Base-by-base conservation (phyloP, 495 filamentous ascomycete genomes). In the Lepraria neglecta region DNA sequence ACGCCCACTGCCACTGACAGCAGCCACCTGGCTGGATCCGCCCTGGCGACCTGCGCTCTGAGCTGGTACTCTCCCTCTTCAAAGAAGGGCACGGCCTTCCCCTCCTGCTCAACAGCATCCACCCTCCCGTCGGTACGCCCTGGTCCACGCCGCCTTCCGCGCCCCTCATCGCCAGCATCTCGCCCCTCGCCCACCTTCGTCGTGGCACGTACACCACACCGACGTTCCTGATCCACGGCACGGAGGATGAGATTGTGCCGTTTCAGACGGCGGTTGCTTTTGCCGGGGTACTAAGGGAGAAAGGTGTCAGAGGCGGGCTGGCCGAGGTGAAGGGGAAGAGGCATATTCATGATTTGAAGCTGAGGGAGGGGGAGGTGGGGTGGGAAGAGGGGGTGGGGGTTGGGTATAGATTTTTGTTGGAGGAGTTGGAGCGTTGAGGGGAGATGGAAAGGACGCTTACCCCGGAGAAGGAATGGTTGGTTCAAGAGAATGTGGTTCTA, bases 161-260 rank as follows among this genome's bases (percentile, higher is more conserved):
- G 12, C 47, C 69, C 21, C 50, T 55, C 27, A 59, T 71, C 31
- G 57, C 42, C 14, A 55, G 55, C 2, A 61, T 72, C 43, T 72
- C 70, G 64, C 74, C 72, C 10, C 35, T 67, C 4, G 65, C 72
- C 0, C 77, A 77, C 7, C 63, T 78, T 3, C 56, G 30, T 1
- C 30, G 4, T 4, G 77, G 76, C n/a, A 64, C 62, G 5, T 80
- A 77, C 58, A 21, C 60, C 0, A 70, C 67, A 40, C 77, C 77
- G 24, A 80, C 77, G 0, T 79, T 76, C 69, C 24, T 81, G 12
- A 70, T 82, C n/a, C 76, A 79, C 56, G 75, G 77, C 14, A 72
- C 65, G 0, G 35, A 44, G 6, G 80, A 82, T 57, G 78, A 78
- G 58, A 53, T 78, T 27, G 67, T 73, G 33, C 73, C 74, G 12